phyloP scores from a whole-genome alignment of 1,284 basidiomycete species.

The Phylloporus sp. region DNA sequence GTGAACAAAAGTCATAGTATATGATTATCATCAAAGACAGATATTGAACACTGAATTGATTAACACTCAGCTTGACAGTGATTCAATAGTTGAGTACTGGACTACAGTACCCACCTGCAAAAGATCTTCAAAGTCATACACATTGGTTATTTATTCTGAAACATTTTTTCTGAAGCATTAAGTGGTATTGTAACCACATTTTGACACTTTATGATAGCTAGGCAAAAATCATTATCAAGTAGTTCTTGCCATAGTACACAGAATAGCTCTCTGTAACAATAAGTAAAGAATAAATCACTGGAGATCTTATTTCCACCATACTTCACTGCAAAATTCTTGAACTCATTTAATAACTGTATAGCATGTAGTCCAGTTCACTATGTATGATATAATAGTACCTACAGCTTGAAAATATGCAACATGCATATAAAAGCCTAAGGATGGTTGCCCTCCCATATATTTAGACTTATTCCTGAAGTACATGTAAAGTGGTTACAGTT shows the following conservation, averaged over 20 bases:
- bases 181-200: slow-evolving; percentile 13
- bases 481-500: not conserved
- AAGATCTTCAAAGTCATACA: slow-evolving; percentile 24
- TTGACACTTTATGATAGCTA: not conserved
- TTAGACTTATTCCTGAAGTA: not conserved
- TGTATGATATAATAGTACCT: not conserved
- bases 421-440: not conserved
- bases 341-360: not conserved
- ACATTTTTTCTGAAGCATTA: slow-evolving; percentile 8
- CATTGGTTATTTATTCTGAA: slow-evolving; percentile 4
- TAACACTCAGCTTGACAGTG: not conserved
- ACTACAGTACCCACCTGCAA: slow-evolving; percentile 17
- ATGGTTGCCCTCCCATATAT: not conserved
- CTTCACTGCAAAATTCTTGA: not conserved
- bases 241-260: not conserved
- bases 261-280: not conserved
- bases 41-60: slow-evolving; percentile 14
- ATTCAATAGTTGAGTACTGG: not conserved
- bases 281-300: not conserved
- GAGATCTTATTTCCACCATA: not conserved
- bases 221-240: not conserved
- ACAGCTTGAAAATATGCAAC: not conserved
- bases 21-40: slow-evolving; percentile 14
- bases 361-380: not conserved
- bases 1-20: slow-evolving; percentile 9